These are phyloP conservation scores for Carex sylvatica DNA, from an alignment of 202 grass and related monocot species.

Conservation along the genomic window DNA sequence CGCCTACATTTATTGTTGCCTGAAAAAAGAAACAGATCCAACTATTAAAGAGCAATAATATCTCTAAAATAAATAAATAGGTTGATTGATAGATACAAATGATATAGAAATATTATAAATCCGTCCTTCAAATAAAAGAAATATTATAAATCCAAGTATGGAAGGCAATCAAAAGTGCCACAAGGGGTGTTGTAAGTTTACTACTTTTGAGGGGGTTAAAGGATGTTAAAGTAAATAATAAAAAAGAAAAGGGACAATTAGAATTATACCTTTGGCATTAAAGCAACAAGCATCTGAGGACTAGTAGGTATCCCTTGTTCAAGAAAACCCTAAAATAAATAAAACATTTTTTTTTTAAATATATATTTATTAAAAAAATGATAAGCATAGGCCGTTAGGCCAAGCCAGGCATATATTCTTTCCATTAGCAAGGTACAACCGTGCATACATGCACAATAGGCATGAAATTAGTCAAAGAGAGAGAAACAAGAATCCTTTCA, in stretches of 20 bases:
- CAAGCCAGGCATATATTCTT: conserved; percentile 23
- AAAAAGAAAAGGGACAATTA: conserved; percentile 17
- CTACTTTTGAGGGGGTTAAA: background rate
- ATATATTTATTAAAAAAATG: background rate
- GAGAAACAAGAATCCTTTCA: conserved; percentile 8
- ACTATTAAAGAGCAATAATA: conserved; percentile 19
- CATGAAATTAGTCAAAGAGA: conserved; percentile 23
- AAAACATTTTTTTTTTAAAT: too few species aligned
- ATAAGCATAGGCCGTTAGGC: background rate
- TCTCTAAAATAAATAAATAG: background rate
- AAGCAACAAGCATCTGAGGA: conserved; percentile 64
- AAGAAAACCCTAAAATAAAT: conserved; percentile 77
- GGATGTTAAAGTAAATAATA: background rate
- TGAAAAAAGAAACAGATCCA: conserved; percentile 30
- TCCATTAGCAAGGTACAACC: conserved; percentile 9
- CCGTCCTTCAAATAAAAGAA: too few species aligned
- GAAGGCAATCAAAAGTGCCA: background rate
- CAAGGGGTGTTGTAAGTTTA: background rate
- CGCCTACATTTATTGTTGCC: conserved; percentile 76
- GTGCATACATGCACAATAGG: conserved; percentile 16
- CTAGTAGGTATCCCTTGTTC: conserved; percentile 85
- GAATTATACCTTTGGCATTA: conserved; percentile 79
- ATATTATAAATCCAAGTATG: background rate
- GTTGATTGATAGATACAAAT: background rate
- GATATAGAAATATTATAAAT: background rate